phyloP scores from a whole-genome alignment of 2,329 filamentous ascomycete genomes.

The Metarhizium guizhouense region DNA sequence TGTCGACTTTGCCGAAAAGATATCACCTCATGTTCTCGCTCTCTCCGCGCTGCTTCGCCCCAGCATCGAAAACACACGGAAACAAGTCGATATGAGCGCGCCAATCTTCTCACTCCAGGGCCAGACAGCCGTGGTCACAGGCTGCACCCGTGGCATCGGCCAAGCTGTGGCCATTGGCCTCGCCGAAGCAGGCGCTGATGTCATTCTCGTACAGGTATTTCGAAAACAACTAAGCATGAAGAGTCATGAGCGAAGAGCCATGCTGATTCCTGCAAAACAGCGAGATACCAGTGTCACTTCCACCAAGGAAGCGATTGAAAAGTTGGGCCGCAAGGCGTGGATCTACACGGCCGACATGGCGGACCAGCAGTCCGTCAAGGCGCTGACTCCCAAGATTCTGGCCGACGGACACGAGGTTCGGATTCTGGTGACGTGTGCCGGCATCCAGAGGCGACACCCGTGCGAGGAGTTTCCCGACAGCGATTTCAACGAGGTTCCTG shows the following conservation, averaged over 20 bases:
- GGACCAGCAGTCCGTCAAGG: conserved; percentile 48
- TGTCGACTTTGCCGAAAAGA: too few species aligned
- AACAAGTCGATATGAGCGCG: conserved; percentile 7
- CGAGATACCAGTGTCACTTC: conserved; percentile 30
- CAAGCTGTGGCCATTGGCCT: conserved; percentile 47
- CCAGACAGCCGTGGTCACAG: conserved; percentile 49
- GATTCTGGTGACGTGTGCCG: conserved; percentile 79
- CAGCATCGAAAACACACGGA: background rate
- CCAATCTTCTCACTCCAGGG: conserved; percentile 44
- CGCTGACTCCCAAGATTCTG: conserved; percentile 52
- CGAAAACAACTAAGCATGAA: too few species aligned
- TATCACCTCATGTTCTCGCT: too few species aligned
- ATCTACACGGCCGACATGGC: conserved; percentile 66
- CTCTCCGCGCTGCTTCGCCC: background rate
- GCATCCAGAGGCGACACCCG: conserved; percentile 73
- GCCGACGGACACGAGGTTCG: conserved; percentile 56
- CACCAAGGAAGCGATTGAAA: conserved; percentile 54
- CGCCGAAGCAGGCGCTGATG: conserved; percentile 49
- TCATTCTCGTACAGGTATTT: conserved; percentile 43
- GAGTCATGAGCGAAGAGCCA: too few species aligned
- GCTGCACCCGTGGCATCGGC: conserved; percentile 49
- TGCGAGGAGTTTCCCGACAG: conserved; percentile 65
- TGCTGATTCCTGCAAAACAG: conserved; percentile 16
- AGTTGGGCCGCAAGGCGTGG: conserved; percentile 54
- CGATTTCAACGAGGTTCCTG: conserved; percentile 61